These are phyloP conservation scores for Pseudopithomyces maydicus DNA, from an alignment of 2,329 filamentous ascomycete genomes.

Conservation along the genomic window DNA sequence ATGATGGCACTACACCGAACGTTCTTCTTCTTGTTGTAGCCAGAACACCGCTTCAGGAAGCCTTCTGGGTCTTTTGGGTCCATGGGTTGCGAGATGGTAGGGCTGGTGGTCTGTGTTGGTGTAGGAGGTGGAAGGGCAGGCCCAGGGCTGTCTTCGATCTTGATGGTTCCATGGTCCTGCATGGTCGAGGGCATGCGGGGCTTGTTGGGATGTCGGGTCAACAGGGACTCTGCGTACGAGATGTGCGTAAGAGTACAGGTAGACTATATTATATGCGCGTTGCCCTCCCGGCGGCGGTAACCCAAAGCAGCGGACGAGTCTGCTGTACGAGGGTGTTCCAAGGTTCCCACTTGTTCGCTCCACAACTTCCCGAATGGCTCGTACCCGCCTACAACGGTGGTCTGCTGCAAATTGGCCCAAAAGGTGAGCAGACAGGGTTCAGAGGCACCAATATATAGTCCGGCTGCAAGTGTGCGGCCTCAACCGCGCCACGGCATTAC, in stretches of 20 bases:
- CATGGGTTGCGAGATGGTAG: constrained; percentile 12
- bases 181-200: neutral
- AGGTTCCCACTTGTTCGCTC: neutral
- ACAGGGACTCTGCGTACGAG: neutral
- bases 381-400: neutral
- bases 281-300: neutral
- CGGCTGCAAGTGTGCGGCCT: constrained; percentile 1
- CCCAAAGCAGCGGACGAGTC: neutral
- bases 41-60: constrained; percentile 33
- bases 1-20: constrained; percentile 26
- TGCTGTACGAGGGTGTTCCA: neutral
- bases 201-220: neutral
- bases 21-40: constrained; percentile 33
- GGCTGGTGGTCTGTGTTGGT: neutral
- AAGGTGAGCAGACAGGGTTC: neutral
- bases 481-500: constrained; percentile 1
- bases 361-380: neutral
- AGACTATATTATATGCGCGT: neutral
- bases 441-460: constrained; percentile 3
- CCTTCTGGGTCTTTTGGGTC: constrained; percentile 34
- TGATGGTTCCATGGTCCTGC: constrained; percentile 11
- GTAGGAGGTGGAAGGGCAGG: neutral
- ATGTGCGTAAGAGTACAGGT: neutral
- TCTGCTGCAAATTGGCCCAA: constrained; percentile 2
- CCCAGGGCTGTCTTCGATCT: constrained; percentile 21